Evolutionary conservation across 192 early-diverging fungal species (phyloP), one percentile per base, ranked within the genome.

Genomic region (Coemansia sp.): DNA sequence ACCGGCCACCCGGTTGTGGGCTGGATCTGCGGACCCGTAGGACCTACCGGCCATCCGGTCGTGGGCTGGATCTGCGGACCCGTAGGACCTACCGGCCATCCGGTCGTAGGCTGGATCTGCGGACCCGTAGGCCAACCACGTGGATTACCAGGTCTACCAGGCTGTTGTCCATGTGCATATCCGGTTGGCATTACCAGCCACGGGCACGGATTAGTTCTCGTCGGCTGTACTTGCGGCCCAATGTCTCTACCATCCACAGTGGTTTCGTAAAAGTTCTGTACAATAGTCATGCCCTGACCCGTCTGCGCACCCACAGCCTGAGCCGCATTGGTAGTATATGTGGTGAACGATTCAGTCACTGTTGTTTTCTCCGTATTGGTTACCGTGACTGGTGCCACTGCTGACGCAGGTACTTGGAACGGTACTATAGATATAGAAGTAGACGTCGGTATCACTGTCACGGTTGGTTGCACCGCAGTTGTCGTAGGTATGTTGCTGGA

Each of bases 301-400:
- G 25, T 54, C 51, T 18, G 18, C 20, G 51, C 18, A 3, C 18
- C 51, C 18, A 8, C 20, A 10, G 51, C 20, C 25, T 18, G 17
- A 1, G 8, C 18, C 2, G 28, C 17, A 22, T 54, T 25, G 36
- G 36, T 38, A 1, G 36, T 38, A 38, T 1, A 38, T 1, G 51
- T 54, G 20, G 51, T 54, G 22, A 18, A 54, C 51, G 51, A 54
- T 22, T 54, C 20, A 0, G 51, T 54, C 3, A 54, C 51, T 22
- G 51, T 54, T 18, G 51, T 54, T 25, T 28, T 54, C 51, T 54
- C 51, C 4, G 51, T 54, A 22, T 54, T 54, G 51, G 51, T 54
- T 22, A 54, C 51, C 17, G 51, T 54, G 2, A 54, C 51, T 1
- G 51, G 51, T 22, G 22, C 18, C 51, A 22, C 18, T 18, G 51